These are phyloP conservation scores for Clavariopsis aquatica DNA, from an alignment of 495 filamentous ascomycete genomes.

Conservation along the genomic window DNA sequence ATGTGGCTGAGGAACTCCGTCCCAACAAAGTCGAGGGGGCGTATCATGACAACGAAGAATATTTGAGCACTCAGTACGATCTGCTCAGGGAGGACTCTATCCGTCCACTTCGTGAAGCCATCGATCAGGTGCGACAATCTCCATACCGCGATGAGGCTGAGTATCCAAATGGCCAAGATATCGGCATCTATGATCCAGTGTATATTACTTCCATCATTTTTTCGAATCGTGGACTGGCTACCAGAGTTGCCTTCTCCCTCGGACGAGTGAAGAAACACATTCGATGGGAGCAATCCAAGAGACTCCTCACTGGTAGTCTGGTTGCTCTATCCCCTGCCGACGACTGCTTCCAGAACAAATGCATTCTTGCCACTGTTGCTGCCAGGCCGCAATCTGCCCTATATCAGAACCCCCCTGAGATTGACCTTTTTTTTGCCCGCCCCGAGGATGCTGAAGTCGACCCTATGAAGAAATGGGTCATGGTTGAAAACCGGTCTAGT, in stretches of 20 bases:
- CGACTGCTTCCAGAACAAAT: slow-evolving; percentile 66
- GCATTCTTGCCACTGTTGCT: slow-evolving; percentile 72
- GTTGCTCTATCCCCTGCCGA: slow-evolving; percentile 67
- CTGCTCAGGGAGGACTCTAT: slow-evolving; percentile 52
- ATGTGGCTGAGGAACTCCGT: slow-evolving; percentile 20
- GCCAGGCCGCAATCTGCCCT: slow-evolving; percentile 66
- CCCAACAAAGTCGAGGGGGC: slow-evolving; percentile 46
- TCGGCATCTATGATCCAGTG: slow-evolving; percentile 77
- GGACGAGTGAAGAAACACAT: slow-evolving; percentile 66
- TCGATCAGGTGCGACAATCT: slow-evolving; percentile 36
- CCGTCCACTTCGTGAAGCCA: slow-evolving; percentile 45
- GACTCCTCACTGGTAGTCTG: slow-evolving; percentile 67
- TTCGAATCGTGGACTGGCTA: slow-evolving; percentile 62
- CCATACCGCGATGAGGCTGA: slow-evolving; percentile 39
- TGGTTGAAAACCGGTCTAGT: slow-evolving; percentile 71
- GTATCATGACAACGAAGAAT: slow-evolving; percentile 44
- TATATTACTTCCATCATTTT: slow-evolving; percentile 65
- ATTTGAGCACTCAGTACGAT: slow-evolving; percentile 45
- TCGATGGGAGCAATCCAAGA: slow-evolving; percentile 73
- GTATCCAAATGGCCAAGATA: slow-evolving; percentile 46
- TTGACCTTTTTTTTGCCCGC: slow-evolving; percentile 73
- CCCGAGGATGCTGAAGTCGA: slow-evolving; percentile 66
- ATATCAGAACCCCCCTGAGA: slow-evolving; percentile 64
- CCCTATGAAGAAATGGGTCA: slow-evolving; percentile 68
- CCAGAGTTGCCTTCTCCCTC: slow-evolving; percentile 71